Percentiles rank a stretch among this genome's conserved stretches.
phyloP scores from a whole-genome alignment of 768 basidiomycete species.

The Hericium alpestre region DNA sequence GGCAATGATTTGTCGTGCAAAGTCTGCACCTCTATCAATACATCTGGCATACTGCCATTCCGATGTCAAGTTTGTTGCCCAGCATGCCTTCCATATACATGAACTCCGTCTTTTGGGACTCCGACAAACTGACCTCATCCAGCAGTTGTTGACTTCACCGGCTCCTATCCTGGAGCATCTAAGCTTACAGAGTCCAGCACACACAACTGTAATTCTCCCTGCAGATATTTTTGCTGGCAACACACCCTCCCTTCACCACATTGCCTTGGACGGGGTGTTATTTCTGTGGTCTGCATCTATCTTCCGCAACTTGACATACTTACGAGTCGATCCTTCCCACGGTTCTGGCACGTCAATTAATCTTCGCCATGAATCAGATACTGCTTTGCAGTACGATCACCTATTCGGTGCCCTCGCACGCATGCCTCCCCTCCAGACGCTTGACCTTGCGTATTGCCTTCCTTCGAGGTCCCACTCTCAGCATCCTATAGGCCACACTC shows the following conservation, averaged over 20 bases:
- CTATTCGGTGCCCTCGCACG: background rate
- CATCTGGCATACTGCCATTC: background rate
- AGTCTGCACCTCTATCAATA: background rate
- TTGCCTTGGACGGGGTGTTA: background rate
- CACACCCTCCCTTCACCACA: background rate
- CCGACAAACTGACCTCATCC: background rate
- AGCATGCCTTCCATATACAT: background rate
- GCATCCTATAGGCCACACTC: background rate
- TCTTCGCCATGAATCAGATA: background rate
- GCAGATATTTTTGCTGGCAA: background rate
- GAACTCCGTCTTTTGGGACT: background rate
- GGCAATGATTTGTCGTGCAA: background rate
- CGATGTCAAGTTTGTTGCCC: background rate
- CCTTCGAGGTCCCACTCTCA: background rate
- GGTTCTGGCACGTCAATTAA: background rate
- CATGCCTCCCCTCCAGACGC: background rate
- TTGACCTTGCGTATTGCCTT: background rate
- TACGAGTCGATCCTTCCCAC: background rate
- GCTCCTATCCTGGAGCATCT: background rate
- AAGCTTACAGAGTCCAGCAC: background rate
- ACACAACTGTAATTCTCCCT: background rate
- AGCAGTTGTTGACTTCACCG: background rate
- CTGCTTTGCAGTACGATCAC: background rate
- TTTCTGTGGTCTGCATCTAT: background rate
- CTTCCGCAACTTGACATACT: background rate